Evolutionary conservation across 148 eudicot species (phyloP), one percentile per base, ranked within the genome.

Genomic region (Pharnaceum exiguum): DNA sequence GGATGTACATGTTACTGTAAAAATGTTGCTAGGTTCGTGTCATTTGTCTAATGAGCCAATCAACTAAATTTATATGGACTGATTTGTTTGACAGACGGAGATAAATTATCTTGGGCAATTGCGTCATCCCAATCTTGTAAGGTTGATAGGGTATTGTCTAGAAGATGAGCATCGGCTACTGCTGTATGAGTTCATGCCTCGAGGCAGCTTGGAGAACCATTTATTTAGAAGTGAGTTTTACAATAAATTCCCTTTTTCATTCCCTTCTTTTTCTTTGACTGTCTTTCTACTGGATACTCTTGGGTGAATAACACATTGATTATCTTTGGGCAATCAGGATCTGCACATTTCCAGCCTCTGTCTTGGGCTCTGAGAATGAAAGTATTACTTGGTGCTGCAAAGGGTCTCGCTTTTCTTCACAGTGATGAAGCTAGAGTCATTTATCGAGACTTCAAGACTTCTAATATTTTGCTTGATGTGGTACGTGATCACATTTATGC

Each of bases 151-250:
- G 15, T 68, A 68, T 54, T 68, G 72, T 47, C 22, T 68, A 46
- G 72, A 68, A 54, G 72, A 68, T 55, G 72, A 68, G 51, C 72
- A 68, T 37, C 61, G 72, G 48, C 66, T 68, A 33, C 55, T 68
- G 24, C 61, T 68, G 19, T 68, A 68, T 23, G 72, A 68, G 50
- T 68, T 68, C 50, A 68, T 68, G 72, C 72, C 72, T 60, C 72
- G 72, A 28, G 67, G 67, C 23, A 68, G 72, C 55, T 52, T 68
- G 72, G 72, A 68, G 55, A 68, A 68, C 43, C 72, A 68, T 45
- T 61, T 68, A 2, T 68, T 68, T 38, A 60, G 67, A 47, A 68
- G 72, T 68, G 31, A 53, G 72, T 36, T 37, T 45, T 44, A 54
- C 32, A 38, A 24, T 48, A 30, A 22, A n/a, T 30, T 16, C 5